These are phyloP conservation scores for Oleoguttula mirabilis DNA, from an alignment of 495 filamentous ascomycete genomes.

Conservation along the genomic window DNA sequence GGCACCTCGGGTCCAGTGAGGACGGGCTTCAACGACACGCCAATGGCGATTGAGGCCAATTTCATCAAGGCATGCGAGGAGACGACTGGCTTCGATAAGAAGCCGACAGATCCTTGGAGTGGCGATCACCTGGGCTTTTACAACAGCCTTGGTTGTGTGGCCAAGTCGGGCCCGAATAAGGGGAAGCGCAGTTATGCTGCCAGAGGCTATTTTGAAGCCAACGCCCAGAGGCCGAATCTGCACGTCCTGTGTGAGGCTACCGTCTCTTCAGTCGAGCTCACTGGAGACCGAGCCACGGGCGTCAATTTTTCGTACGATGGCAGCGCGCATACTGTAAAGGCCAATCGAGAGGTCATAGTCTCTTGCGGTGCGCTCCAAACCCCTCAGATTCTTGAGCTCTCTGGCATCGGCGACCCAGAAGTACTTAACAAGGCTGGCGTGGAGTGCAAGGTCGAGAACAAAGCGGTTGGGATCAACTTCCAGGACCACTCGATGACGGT, in stretches of 20 bases:
- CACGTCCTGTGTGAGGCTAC: constrained; percentile 17
- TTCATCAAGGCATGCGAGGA: constrained; percentile 15
- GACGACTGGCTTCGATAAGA: constrained; percentile 10
- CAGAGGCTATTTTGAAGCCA: constrained; percentile 15
- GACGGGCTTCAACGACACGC: constrained; percentile 19
- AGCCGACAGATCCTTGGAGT: constrained; percentile 16
- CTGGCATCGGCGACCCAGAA: constrained; percentile 27
- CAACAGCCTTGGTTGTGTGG: constrained; percentile 14
- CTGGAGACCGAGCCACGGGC: constrained; percentile 31
- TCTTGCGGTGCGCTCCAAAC: constrained; percentile 23
- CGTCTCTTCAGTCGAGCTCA: constrained; percentile 11
- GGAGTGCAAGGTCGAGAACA: constrained; percentile 15
- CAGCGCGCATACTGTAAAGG: constrained; percentile 20
- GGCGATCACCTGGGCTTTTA: constrained; percentile 27
- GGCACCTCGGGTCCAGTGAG: constrained; percentile 18
- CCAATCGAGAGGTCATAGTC: constrained; percentile 23
- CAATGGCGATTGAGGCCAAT: constrained; percentile 10
- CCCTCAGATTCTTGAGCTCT: constrained; percentile 29
- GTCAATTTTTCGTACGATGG: constrained; percentile 32
- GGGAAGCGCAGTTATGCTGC: constrained; percentile 19
- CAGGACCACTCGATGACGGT: constrained; percentile 32
- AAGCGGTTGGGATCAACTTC: constrained; percentile 37
- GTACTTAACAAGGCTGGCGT: constrained; percentile 21
- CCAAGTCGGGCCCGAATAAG: constrained; percentile 7
- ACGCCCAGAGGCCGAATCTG: constrained; percentile 15